phyloP scores from a whole-genome alignment of 2,329 filamentous ascomycete species.

The Thielaviopsis populi region DNA sequence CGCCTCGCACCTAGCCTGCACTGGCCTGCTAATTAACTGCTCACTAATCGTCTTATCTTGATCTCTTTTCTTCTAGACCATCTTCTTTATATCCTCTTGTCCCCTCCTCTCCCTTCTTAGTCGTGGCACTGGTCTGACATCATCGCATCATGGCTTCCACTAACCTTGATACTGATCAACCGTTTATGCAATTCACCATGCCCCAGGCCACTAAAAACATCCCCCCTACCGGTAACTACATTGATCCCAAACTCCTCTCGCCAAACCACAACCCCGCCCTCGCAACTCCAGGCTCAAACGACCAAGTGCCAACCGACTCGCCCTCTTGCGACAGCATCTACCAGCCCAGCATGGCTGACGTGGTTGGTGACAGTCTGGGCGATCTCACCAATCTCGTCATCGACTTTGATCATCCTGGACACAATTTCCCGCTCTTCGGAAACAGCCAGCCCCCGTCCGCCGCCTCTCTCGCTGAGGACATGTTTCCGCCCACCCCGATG shows the following conservation, averaged over 20 bases:
- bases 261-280: neutral
- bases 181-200: neutral
- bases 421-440: neutral
- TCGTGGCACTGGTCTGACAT: neutral
- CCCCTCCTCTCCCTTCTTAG: neutral
- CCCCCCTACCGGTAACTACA: neutral
- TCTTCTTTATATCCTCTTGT: neutral
- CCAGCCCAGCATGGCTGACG: neutral
- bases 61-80: neutral
- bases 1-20: neutral
- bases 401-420: neutral
- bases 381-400: neutral
- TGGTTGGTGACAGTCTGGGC: neutral
- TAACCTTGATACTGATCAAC: neutral
- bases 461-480: neutral
- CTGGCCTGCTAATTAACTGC: neutral
- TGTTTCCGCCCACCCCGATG: neutral
- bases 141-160: neutral
- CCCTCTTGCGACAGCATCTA: neutral
- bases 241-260: conserved; percentile 2
- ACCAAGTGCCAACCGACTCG: neutral
- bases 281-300: neutral
- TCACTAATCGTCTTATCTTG: neutral
- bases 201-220: neutral
- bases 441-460: neutral